These are phyloP conservation scores for Calendula officinalis DNA, from an alignment of 129 eudicot species.

Conservation along the genomic window DNA sequence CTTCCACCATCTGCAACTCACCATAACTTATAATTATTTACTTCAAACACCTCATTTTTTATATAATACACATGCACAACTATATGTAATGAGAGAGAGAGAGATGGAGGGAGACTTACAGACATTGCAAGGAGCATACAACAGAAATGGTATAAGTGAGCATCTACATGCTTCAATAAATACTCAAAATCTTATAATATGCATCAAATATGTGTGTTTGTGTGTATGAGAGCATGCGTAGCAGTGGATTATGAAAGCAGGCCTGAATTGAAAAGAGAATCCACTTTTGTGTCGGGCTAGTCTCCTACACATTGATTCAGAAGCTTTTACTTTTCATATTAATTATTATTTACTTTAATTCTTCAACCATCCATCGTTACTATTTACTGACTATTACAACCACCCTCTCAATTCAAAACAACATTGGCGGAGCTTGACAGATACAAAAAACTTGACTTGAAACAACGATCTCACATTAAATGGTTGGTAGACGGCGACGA, in stretches of 20 bases:
- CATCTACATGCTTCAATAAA: conserved; percentile 11
- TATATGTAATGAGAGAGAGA: conserved; percentile 7
- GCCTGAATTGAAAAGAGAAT: conserved; percentile 33
- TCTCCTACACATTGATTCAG: conserved; percentile 23
- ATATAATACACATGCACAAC: neutral
- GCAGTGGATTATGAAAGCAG: conserved; percentile 22
- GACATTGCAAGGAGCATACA: conserved; percentile 44
- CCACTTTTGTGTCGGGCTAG: conserved; percentile 38
- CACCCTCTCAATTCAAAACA: conserved; percentile 11
- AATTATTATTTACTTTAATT: neutral
- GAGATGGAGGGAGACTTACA: conserved; percentile 45
- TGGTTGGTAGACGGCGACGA: too few species aligned
- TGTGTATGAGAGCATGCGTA: conserved; percentile 27
- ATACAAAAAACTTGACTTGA: too few species aligned
- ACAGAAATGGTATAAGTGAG: neutral
- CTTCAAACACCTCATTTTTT: neutral
- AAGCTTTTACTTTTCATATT: conserved; percentile 18
- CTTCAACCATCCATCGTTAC: conserved; percentile 14
- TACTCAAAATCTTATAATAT: neutral
- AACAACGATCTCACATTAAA: too few species aligned
- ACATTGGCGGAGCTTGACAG: too few species aligned
- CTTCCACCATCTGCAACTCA: conserved; percentile 61
- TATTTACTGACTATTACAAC: conserved; percentile 20
- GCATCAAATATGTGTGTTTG: conserved; percentile 8
- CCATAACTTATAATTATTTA: neutral